These are phyloP conservation scores for Venustampulla echinocandica DNA, from an alignment of 495 filamentous ascomycete species.

Conservation along the genomic window DNA sequence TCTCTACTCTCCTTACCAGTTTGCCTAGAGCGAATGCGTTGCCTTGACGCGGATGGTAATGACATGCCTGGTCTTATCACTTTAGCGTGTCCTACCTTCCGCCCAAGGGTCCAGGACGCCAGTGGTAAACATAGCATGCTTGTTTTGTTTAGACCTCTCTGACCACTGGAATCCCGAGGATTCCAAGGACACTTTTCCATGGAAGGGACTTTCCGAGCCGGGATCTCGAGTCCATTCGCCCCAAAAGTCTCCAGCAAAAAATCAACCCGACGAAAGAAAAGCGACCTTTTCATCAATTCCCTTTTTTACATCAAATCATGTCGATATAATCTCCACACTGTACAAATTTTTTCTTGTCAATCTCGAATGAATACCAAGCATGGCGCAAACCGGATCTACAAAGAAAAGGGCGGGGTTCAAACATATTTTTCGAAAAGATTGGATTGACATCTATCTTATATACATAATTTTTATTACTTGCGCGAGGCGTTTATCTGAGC, in stretches of 20 bases:
- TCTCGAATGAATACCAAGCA: not conserved
- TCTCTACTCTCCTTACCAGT: constrained; percentile 9
- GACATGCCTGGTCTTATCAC: not conserved
- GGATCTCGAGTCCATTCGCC: not conserved
- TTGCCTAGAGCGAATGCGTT: not conserved
- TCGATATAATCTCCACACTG: constrained; percentile 8
- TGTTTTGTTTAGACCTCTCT: not conserved
- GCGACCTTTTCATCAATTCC: not conserved
- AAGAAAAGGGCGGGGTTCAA: not conserved
- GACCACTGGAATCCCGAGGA: not conserved
- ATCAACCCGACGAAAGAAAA: not conserved
- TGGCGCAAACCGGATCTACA: not conserved
- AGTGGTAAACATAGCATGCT: constrained; percentile 17
- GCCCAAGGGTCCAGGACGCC: constrained; percentile 8
- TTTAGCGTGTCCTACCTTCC: constrained; percentile 8
- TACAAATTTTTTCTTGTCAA: constrained; percentile 7
- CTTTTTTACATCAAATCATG: constrained; percentile 1
- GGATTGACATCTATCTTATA: constrained; percentile 4
- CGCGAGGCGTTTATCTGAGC: constrained; percentile 2
- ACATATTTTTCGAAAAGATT: not conserved
- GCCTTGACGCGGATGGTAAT: constrained; percentile 4
- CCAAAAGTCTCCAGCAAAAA: not conserved
- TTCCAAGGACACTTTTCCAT: not conserved
- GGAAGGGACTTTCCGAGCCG: not conserved
- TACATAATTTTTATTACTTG: constrained; percentile 6